These are phyloP conservation scores for Solanum pennellii DNA, from an alignment of 257 asterid species.

Conservation along the genomic window DNA sequence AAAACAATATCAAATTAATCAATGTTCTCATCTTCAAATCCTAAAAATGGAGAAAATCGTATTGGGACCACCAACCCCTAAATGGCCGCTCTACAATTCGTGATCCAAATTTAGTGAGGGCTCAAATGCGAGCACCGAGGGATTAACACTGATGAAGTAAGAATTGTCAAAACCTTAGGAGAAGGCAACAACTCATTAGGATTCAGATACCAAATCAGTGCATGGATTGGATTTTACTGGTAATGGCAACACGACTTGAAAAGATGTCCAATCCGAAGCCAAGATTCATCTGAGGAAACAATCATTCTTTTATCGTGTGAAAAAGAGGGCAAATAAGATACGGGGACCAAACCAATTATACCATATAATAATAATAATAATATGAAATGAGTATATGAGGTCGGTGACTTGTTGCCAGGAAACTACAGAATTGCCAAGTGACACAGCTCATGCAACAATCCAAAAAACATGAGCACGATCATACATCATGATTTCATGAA, in stretches of 20 bases:
- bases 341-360: background rate
- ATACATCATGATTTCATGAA: background rate
- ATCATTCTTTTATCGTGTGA: background rate
- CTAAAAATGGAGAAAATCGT: background rate
- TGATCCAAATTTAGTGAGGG: no score
- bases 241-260: background rate
- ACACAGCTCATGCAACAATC: constrained; percentile 1
- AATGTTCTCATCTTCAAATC: background rate
- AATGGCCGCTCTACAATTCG: background rate
- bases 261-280: background rate
- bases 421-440: background rate
- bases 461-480: background rate
- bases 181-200: background rate
- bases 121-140: background rate
- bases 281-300: background rate
- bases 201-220: background rate
- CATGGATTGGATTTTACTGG: background rate
- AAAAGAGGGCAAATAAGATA: background rate
- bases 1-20: no score
- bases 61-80: background rate
- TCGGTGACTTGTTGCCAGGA: background rate
- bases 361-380: background rate
- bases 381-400: background rate
- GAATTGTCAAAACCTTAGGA: background rate
- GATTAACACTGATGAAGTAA: background rate